Evolutionary conservation across 495 filamentous ascomycete species (phyloP).

Genomic region (Penicillium dipodomyicola): DNA sequence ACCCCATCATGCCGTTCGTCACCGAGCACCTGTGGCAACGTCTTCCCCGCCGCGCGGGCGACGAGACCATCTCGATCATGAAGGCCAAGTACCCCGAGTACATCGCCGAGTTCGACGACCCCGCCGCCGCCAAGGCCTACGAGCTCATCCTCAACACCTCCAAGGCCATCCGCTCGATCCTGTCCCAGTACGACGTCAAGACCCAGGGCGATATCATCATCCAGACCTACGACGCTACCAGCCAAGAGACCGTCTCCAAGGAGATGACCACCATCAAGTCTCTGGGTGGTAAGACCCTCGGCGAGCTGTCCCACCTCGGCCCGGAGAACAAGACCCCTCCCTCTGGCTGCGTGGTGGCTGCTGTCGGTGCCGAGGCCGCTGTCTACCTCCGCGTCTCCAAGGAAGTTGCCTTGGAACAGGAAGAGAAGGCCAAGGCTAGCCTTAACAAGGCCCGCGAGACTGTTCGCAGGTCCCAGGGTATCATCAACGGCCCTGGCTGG

Average conservation of each 20-base stretch:
- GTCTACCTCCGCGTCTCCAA: slow-evolving; percentile 70
- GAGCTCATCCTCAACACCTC: slow-evolving; percentile 62
- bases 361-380: slow-evolving; percentile 61
- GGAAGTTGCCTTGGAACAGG: slow-evolving; percentile 64
- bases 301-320: slow-evolving; percentile 47
- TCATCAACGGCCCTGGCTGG: slow-evolving; percentile 39
- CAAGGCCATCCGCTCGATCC: slow-evolving; percentile 55
- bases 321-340: slow-evolving; percentile 55
- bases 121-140: slow-evolving; percentile 58
- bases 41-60: slow-evolving; percentile 61
- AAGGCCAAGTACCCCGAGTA: slow-evolving; percentile 62
- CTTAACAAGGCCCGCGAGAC: slow-evolving; percentile 37
- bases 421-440: slow-evolving; percentile 61
- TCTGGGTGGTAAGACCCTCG: slow-evolving; percentile 60
- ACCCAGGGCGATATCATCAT: slow-evolving; percentile 56
- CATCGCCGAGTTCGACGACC: slow-evolving; percentile 54
- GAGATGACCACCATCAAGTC: slow-evolving; percentile 62
- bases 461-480: slow-evolving; percentile 34
- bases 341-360: slow-evolving; percentile 66
- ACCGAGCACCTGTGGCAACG: slow-evolving; percentile 80
- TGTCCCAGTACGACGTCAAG: slow-evolving; percentile 59
- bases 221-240: slow-evolving; percentile 55
- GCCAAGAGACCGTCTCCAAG: slow-evolving; percentile 54
- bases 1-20: slow-evolving; percentile 79
- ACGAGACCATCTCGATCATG: slow-evolving; percentile 66